Conservation (phyloP, 768 basidiomycete genomes). For the Xerocomus spinulosus region DNA sequence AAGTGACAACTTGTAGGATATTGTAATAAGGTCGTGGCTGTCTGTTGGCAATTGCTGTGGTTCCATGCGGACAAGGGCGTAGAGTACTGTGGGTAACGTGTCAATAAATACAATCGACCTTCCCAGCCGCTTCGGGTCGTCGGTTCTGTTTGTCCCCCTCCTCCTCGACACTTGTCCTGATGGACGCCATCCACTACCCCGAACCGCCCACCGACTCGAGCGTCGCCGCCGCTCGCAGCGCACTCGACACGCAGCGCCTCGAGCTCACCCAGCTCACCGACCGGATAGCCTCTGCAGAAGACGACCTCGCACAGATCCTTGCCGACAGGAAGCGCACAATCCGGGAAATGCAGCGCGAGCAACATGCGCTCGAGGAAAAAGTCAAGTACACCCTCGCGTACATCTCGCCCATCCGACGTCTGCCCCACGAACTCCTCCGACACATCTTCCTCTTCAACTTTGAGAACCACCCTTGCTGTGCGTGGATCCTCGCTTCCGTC, state of each 20-base stretch:
- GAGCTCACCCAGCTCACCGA: conserved; percentile 33
- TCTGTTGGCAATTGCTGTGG: neutral
- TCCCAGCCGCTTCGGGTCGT: too few relatives aligned
- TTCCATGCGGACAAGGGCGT: neutral
- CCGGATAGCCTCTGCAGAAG: conserved; percentile 52
- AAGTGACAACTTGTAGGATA: conserved; percentile 56
- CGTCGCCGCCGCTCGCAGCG: conserved; percentile 47
- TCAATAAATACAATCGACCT: conserved; percentile 1
- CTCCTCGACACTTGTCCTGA: conserved; percentile 18
- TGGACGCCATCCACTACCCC: conserved; percentile 33
- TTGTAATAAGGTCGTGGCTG: too few relatives aligned
- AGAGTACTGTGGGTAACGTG: neutral
- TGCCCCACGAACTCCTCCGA: conserved; percentile 69
- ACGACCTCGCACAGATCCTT: conserved; percentile 54
- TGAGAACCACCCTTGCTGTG: conserved; percentile 65
- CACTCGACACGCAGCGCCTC: conserved; percentile 34
- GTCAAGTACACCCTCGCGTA: conserved; percentile 54
- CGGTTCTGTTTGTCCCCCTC: conserved; percentile 6
- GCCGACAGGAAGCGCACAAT: conserved; percentile 51
- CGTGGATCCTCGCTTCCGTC: conserved; percentile 72
- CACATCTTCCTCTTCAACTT: conserved; percentile 69
- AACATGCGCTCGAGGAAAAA: conserved; percentile 43
- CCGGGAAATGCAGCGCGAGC: conserved; percentile 48
- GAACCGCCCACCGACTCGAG: conserved; percentile 59
- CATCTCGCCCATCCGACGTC: conserved; percentile 64